phyloP scores from a whole-genome alignment of 371 early-diverging fungal genomes.

The Syncephalastrum contaminatum region DNA sequence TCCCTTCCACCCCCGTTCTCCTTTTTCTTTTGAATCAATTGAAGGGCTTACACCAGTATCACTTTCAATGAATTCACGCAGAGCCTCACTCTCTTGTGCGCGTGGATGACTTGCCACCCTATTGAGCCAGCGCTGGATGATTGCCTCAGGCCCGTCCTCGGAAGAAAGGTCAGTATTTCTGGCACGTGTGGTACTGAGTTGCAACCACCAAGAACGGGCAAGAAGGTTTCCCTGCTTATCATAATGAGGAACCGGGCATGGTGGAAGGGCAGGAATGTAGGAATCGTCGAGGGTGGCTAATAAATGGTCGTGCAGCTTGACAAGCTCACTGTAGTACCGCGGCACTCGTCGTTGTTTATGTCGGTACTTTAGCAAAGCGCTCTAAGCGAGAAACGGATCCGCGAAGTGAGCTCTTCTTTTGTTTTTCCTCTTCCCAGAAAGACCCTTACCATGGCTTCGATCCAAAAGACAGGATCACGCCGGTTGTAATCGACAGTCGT shows the following conservation, averaged over 20 bases:
- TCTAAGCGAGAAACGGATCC: constrained; percentile 18
- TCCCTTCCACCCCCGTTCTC: not conserved
- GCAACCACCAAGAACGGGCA: constrained; percentile 37
- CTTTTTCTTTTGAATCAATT: not conserved
- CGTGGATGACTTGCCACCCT: constrained; percentile 35
- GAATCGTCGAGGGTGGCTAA: constrained; percentile 33
- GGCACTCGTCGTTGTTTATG: constrained; percentile 43
- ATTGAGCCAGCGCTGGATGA: constrained; percentile 40
- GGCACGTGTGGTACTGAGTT: not conserved
- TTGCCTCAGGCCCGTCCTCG: constrained; percentile 15
- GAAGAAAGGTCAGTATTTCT: not conserved
- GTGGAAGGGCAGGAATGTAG: constrained; percentile 35
- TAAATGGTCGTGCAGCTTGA: constrained; percentile 31
- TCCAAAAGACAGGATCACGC: constrained; percentile 53
- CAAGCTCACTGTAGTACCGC: constrained; percentile 42
- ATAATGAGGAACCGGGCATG: constrained; percentile 34
- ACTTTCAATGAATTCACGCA: constrained; percentile 49
- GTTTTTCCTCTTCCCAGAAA: constrained; percentile 2
- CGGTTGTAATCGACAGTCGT: constrained; percentile 46
- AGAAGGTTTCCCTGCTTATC: constrained; percentile 30
- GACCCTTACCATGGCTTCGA: constrained; percentile 30
- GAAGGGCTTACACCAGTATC: constrained; percentile 43
- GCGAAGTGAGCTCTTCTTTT: not conserved
- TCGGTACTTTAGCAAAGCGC: constrained; percentile 35
- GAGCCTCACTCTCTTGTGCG: constrained; percentile 31